phyloP scores from a whole-genome alignment of 202 grass and related monocot species.

The Alloteropsis angusta region DNA sequence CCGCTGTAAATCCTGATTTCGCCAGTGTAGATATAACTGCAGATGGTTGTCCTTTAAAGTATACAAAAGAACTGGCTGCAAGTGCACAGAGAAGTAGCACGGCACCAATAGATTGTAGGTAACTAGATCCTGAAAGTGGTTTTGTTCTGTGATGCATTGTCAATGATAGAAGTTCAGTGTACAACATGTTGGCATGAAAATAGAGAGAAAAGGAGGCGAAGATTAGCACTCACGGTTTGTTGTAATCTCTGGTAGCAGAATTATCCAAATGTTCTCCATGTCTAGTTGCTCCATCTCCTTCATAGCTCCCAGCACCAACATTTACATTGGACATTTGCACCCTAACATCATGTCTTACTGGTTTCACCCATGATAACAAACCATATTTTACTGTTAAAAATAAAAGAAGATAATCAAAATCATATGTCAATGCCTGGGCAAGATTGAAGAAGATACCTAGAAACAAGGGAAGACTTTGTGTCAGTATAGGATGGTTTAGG shows the following conservation, averaged over 20 bases:
- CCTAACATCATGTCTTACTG: conserved; percentile 24
- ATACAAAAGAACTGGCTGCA: conserved; percentile 54
- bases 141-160: conserved; percentile 26
- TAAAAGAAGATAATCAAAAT: neutral
- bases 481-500: neutral
- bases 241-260: conserved; percentile 37
- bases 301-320: conserved; percentile 62
- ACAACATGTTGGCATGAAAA: neutral
- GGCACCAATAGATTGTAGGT: conserved; percentile 46
- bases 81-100: conserved; percentile 47
- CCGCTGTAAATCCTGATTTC: conserved; percentile 91
- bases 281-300: conserved; percentile 29
- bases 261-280: conserved; percentile 27
- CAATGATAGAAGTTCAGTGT: conserved; percentile 13
- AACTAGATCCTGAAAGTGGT: conserved; percentile 27
- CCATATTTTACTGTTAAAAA: conserved; percentile 25
- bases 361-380: conserved; percentile 30
- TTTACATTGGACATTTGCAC: conserved; percentile 52
- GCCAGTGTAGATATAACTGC: conserved; percentile 52
- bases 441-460: neutral
- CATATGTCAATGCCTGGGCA: neutral
- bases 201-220: neutral
- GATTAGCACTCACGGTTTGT: conserved; percentile 36
- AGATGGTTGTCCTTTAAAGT: conserved; percentile 67
- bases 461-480: neutral